phyloP scores from a whole-genome alignment of 768 basidiomycete species.

The Lentinus tigrinus region DNA sequence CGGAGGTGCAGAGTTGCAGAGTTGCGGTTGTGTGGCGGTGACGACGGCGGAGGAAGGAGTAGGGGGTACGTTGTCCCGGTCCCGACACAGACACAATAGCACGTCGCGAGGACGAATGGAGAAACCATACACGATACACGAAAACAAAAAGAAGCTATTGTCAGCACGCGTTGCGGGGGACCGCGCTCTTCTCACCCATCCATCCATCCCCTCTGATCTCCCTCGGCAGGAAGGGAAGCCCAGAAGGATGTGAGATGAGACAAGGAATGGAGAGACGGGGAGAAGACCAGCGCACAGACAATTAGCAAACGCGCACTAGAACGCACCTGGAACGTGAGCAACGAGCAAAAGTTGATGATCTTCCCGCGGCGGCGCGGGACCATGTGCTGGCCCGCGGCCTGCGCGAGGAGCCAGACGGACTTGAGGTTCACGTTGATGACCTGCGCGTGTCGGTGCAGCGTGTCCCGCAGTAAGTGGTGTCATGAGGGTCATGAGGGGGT shows the following conservation, averaged over 20 bases:
- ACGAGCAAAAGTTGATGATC: slow-evolving; percentile 67
- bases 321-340: slow-evolving; percentile 40
- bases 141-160: neutral
- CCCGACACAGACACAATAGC: too few species aligned
- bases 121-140: neutral
- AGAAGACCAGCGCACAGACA: too few species aligned
- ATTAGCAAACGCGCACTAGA: neutral
- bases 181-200: neutral
- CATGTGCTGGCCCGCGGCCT: slow-evolving; percentile 91
- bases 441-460: slow-evolving; percentile 34
- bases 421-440: slow-evolving; percentile 88
- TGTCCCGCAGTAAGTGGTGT: neutral
- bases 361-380: slow-evolving; percentile 68
- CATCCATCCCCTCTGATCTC: too few species aligned
- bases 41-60: too few species aligned
- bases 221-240: too few species aligned
- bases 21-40: too few species aligned
- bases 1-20: neutral
- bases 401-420: slow-evolving; percentile 79
- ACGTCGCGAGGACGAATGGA: neutral
- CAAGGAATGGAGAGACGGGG: neutral
- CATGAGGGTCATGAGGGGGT: too few species aligned
- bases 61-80: too few species aligned
- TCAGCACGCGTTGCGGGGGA: neutral
- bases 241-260: neutral